Evolutionary conservation across 345 rosid species (phyloP).

Genomic region (Eucalyptus cloeziana): DNA sequence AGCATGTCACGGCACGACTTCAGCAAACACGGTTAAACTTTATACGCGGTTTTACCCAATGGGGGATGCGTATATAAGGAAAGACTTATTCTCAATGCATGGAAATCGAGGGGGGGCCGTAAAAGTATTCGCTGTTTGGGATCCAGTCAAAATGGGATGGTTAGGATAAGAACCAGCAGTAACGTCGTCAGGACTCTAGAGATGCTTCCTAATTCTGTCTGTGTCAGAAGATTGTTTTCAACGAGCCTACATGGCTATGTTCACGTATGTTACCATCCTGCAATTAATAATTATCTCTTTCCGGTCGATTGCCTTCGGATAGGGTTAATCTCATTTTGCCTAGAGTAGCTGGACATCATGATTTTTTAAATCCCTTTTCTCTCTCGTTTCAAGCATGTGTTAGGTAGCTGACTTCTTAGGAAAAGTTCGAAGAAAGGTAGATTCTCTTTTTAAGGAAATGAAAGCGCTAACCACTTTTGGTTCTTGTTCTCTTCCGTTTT

Average conservation of each 20-base stretch:
- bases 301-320: background rate
- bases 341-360: background rate
- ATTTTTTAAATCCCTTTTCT: background rate
- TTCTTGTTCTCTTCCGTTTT: background rate
- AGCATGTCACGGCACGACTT: background rate
- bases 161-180: background rate
- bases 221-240: background rate
- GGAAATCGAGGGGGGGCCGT: background rate
- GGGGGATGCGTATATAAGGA: background rate
- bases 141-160: background rate
- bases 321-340: background rate
- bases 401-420: background rate
- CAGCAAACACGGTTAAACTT: background rate
- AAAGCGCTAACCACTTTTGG: background rate
- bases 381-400: background rate
- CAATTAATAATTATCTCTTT: background rate
- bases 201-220: background rate
- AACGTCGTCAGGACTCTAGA: background rate
- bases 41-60: background rate
- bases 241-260: background rate
- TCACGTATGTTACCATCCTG: background rate
- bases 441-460: background rate
- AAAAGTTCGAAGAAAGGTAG: background rate
- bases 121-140: background rate
- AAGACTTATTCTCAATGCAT: background rate